Evolutionary conservation across 352 stramenopile species (phyloP), one percentile per base, ranked within the genome.

Genomic region (Thraustochytrium striatum): DNA sequence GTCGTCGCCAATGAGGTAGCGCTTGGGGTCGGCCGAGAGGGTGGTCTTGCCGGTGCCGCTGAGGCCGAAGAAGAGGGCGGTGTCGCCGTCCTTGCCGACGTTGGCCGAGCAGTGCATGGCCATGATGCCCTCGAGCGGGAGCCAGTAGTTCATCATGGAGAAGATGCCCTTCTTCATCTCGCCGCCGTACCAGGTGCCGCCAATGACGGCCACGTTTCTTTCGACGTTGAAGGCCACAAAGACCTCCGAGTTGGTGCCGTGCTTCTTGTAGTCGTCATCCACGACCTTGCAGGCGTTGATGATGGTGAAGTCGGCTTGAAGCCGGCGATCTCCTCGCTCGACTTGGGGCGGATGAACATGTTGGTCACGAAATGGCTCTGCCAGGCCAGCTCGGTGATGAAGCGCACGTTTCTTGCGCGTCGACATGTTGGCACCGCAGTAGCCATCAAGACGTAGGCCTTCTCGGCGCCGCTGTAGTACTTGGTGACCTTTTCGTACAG

Each of bases 81-180:
- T 97, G 87, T 98, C 94, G 33, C 93, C 94, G 57, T 87, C 73
- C 86, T 96, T 96, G 70, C 94, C 94, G 84, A 97, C 96, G 89
- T 99, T 99, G 58, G 95, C 94, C 58, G 92, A 97, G 84, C 94
- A 98, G 89, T 99, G 95, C 95, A 99, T 98, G 69, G 95, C 87
- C 86, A 99, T 94, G 84, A 97, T 93, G 75, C 92, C 91, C 57
- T 96, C 85, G 57, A 98, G 88, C 36, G 95, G 95, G 38, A 98
- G 86, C 90, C 89, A 97, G 87, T 98, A 98, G 87, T 99, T 98
- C 94, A 98, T 98, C 85, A 99, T 90, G 69, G 88, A 93, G 82
- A 98, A 98, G 82, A 98, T 97, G 35, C 94, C 94, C 87, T 98
- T 98, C 87, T 99, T 99, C 88, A 98, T 99, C 86, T 98, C 95